phyloP scores from a whole-genome alignment of 2,329 filamentous ascomycete species.

The Nakataea oryzae region DNA sequence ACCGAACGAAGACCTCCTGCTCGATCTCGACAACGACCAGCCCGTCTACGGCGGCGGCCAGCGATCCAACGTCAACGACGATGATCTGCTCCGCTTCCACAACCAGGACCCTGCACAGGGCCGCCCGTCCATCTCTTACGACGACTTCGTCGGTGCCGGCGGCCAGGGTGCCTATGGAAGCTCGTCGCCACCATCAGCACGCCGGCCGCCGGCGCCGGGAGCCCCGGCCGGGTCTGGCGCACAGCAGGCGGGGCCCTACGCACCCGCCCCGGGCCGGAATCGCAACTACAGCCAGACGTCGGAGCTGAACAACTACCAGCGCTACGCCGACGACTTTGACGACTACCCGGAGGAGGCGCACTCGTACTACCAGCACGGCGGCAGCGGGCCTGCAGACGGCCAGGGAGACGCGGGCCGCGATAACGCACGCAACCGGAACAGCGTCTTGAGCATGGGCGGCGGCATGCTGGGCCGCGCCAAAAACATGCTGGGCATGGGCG shows the following conservation, averaged over 20 bases:
- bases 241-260: conserved; percentile 30
- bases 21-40: conserved; percentile 64
- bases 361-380: conserved; percentile 73
- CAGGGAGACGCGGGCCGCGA: conserved; percentile 28
- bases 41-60: conserved; percentile 67
- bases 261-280: conserved; percentile 29
- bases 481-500: conserved; percentile 79
- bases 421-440: conserved; percentile 70
- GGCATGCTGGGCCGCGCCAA: conserved; percentile 81
- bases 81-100: conserved; percentile 57
- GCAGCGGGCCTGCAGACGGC: conserved; percentile 46
- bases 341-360: conserved; percentile 69
- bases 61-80: conserved; percentile 57
- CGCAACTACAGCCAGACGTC: conserved; percentile 64
- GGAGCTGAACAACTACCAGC: conserved; percentile 76
- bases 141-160: conserved; percentile 76
- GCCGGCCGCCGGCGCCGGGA: conserved; percentile 12
- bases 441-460: conserved; percentile 76
- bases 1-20: conserved; percentile 53
- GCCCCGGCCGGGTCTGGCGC: conserved; percentile 11
- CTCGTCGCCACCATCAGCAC: conserved; percentile 5
- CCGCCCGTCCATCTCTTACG: conserved; percentile 84
- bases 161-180: conserved; percentile 13
- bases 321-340: conserved; percentile 82
- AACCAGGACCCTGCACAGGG: conserved; percentile 53